Conservation (phyloP, 371 early-diverging fungal species). For the Saksenaea vasiformis region DNA sequence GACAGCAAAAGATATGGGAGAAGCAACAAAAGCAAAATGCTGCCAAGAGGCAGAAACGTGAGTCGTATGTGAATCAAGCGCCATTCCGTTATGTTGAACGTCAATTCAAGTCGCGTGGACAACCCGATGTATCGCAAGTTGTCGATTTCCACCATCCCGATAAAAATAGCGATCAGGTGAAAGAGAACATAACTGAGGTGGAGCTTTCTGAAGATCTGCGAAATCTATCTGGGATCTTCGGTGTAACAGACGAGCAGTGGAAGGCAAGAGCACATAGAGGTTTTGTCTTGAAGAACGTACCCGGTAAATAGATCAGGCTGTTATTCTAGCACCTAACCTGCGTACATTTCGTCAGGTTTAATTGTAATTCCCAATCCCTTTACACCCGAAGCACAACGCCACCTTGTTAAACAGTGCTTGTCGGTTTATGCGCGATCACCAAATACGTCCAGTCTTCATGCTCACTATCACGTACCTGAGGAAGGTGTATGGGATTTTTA, state of each 20-base stretch:
- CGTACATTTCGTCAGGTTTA: constrained; percentile 52
- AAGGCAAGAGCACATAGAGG: constrained; percentile 15
- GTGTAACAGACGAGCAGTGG: constrained; percentile 4
- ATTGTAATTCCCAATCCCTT: constrained; percentile 79
- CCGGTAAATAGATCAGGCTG: constrained; percentile 15
- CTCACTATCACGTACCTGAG: constrained; percentile 71
- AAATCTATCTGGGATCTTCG: not conserved
- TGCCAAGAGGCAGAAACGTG: constrained; percentile 22
- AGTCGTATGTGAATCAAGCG: constrained; percentile 59
- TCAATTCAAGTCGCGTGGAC: constrained; percentile 62
- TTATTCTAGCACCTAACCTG: not conserved
- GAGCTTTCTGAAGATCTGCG: constrained; percentile 15
- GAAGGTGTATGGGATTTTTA: constrained; percentile 73
- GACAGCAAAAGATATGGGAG: constrained; percentile 47
- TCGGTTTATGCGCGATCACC: constrained; percentile 71
- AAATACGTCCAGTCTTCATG: constrained; percentile 81
- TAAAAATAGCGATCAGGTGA: constrained; percentile 19
- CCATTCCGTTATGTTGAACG: constrained; percentile 82
- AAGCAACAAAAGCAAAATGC: constrained; percentile 29
- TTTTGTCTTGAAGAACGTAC: constrained; percentile 36
- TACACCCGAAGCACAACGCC: constrained; percentile 65
- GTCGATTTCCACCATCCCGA: constrained; percentile 52
- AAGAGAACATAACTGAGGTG: constrained; percentile 31
- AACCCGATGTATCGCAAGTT: constrained; percentile 58
- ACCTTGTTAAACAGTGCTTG: constrained; percentile 64